Evolutionary conservation across 2,329 filamentous ascomycete species (phyloP), one percentile per base, ranked within the genome.

Genomic region (Pseudopithomyces maydicus): DNA sequence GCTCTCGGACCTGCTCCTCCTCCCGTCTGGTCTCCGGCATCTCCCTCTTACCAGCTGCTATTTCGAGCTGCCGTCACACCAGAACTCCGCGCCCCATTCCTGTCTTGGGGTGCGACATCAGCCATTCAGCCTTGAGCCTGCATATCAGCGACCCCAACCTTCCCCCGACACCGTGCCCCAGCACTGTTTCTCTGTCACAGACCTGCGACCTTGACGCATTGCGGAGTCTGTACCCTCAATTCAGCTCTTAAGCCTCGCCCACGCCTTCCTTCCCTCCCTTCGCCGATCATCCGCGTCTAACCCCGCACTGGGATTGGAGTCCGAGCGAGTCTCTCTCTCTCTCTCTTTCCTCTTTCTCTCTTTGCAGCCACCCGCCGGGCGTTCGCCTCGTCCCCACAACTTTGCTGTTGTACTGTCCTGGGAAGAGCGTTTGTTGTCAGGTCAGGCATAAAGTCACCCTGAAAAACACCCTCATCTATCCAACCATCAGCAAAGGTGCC

Each of bases 21-120:
- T 64, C 70, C 70, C 70, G 62, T 69, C 69, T 70, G 67, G 63
- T 55, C 59, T 58, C 54, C 59, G 58, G 59, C 63, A 67, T 68
- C 61, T 65, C 68, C 58, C 55, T 58, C 62, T 66, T 59, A 61
- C 58, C 61, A 66, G 58, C 67, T 72, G 66, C 67, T 72, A 72
- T 72, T 74, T 72, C 67, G 59, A 71, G 71, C 62, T 44, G 52
- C 63, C 61, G 70, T 72, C 70, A 63, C 69, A 72, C 68, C 59
- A 65, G 58, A 66, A 67, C 63, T 67, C 70, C 64, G 68, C 70
- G 69, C 69, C 69, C 65, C 69, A 68, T 64, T 69, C 61, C 65
- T 62, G 56, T 63, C 64, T 55, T 63, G 62, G n/a, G 63, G 63
- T 69, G 66, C 70, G 63, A 69, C 71, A 70, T 67, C 67, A 71